These are phyloP conservation scores for Fusarium compactum DNA, from an alignment of 2,329 filamentous ascomycete species.

Conservation along the genomic window DNA sequence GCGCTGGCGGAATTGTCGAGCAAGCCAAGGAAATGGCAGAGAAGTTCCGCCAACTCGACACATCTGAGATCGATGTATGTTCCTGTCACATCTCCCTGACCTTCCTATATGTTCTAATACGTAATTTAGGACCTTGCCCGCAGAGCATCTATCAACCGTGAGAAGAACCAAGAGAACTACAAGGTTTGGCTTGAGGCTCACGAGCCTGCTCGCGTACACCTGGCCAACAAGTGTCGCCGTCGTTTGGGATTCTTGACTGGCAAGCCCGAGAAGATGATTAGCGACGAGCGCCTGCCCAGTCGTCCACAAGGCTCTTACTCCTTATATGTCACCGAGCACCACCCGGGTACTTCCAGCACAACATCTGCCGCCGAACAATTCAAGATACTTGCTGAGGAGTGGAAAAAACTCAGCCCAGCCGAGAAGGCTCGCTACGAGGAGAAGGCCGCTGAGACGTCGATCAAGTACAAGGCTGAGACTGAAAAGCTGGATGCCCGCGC, in stretches of 20 bases:
- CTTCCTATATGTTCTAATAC: conserved; percentile 9
- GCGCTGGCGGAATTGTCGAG: conserved; percentile 19
- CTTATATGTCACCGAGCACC: conserved; percentile 56
- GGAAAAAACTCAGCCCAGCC: conserved; percentile 57
- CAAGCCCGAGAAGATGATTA: conserved; percentile 53
- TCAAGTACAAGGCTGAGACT: conserved; percentile 36
- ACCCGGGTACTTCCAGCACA: conserved; percentile 44
- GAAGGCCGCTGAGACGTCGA: conserved; percentile 33
- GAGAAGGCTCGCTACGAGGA: conserved; percentile 59
- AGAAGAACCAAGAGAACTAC: conserved; percentile 54
- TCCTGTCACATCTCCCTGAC: background rate
- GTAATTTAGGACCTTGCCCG: conserved; percentile 49
- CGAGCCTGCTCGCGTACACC: conserved; percentile 54
- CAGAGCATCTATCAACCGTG: conserved; percentile 55
- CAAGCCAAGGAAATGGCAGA: conserved; percentile 48
- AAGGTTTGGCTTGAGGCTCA: conserved; percentile 63
- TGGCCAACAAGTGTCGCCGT: conserved; percentile 63
- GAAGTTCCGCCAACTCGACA: conserved; percentile 57
- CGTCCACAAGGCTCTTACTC: conserved; percentile 49
- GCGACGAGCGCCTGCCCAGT: conserved; percentile 63
- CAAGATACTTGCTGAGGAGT: conserved; percentile 52
- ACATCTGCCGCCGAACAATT: conserved; percentile 21
- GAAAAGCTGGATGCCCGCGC: conserved; percentile 49
- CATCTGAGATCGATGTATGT: conserved; percentile 59
- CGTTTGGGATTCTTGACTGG: conserved; percentile 51